Evolutionary conservation across 2,329 filamentous ascomycete genomes (phyloP), one percentile per base, ranked within the genome.

Genomic region (Aspergillus intermedius): DNA sequence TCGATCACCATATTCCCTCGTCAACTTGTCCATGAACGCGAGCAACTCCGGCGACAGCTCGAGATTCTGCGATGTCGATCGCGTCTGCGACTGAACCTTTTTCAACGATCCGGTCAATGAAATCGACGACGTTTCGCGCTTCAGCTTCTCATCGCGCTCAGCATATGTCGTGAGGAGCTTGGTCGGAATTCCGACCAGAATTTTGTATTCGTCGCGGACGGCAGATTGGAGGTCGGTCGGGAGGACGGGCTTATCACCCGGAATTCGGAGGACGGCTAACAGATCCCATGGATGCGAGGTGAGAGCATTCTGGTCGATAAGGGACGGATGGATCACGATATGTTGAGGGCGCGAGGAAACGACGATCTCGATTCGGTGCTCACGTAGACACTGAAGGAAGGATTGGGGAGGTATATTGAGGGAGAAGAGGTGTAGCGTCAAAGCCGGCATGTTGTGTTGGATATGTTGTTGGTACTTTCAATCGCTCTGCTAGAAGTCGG

Each of bases 41-140:
- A 71, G 58, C 0, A 84, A 61, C 3, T 78, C 74, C 0, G 72
- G 60, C 13, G 74, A 77, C 7, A 83, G 62, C 57, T 83, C 80
- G 0, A 84, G 71, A 17, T 73, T 72, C 61, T 83, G 76, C 1
- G 71, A 66, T 1, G 58, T 56, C 3, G 49, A n/a, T 35, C 64
- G 42, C 51, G 71, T 30, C 22, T 51, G 51, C 1, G 54, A n/a
- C 3, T 50, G 52, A 0, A 54, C 15, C 5, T 53, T 53, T 42
- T 65, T 42, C 42, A 73, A 53, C 3, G 54, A 60, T 0, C 60
- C 61, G 4, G 61, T 64, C 6, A 64, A 44, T 3, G 63, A 57
- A 8, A 52, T 39, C 6, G 51, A 46, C 1, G 48, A 17, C 1
- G 61, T 49, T 9, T 51, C 40, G 5, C 43, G 46, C 42, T 61